Percentiles rank a stretch among this genome's conserved stretches.
Conservation (phyloP, 495 filamentous ascomycete species). For the Penicillium subrubescens region DNA sequence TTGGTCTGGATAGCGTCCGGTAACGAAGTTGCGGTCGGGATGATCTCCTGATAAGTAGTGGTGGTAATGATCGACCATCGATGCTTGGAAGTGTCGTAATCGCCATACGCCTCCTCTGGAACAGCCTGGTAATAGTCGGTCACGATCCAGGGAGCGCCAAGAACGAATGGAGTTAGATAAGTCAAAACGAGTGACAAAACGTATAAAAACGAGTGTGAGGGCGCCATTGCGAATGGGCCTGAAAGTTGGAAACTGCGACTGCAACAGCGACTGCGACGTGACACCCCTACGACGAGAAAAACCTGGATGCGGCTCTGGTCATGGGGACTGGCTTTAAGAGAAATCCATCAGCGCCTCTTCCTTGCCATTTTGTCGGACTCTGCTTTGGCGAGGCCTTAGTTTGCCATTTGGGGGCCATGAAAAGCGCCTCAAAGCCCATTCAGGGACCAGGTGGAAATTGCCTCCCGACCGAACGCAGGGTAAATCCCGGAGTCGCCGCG, state of each 20-base stretch:
- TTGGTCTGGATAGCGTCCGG: slow-evolving; percentile 34
- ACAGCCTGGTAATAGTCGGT: slow-evolving; percentile 31
- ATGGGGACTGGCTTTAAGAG: neutral
- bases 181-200: slow-evolving; percentile 28
- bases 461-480: neutral
- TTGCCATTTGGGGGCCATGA: neutral
- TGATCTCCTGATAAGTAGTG: slow-evolving; percentile 26
- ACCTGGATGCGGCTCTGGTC: neutral
- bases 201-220: slow-evolving; percentile 25
- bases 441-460: neutral
- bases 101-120: slow-evolving; percentile 1
- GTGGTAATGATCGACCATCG: slow-evolving; percentile 4
- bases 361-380: neutral
- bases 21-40: slow-evolving; percentile 30
- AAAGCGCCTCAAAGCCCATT: neutral
- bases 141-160: slow-evolving; percentile 36
- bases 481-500: neutral
- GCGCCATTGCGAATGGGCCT: slow-evolving; percentile 21
- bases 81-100: slow-evolving; percentile 16
- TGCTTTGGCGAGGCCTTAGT: neutral
- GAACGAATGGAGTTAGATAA: slow-evolving; percentile 20
- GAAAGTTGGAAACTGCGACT: neutral
- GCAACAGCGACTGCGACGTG: neutral
- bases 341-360: neutral
- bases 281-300: neutral